Evolutionary conservation across 257 asterid species (phyloP).

Genomic region (Jaltomata sinuosa): DNA sequence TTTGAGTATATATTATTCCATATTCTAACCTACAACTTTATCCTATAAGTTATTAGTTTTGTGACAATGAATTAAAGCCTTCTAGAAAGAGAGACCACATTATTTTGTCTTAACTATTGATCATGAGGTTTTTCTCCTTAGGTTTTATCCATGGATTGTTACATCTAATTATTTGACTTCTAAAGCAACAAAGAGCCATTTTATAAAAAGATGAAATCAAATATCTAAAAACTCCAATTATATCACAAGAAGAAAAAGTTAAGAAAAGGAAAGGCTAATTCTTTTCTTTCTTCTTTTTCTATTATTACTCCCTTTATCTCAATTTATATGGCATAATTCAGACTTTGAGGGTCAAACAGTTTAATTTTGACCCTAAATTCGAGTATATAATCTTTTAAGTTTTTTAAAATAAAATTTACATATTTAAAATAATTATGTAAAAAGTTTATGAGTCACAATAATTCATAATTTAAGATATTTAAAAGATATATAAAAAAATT

Average conservation of each 20-base stretch:
- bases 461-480: no score
- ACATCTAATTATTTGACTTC: not conserved
- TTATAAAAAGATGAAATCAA: not conserved
- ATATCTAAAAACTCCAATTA: not conserved
- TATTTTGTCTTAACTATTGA: not conserved
- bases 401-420: no score
- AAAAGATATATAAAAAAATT: no score
- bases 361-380: no score
- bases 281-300: no score
- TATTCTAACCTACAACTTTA: not conserved
- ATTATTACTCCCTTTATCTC: no score
- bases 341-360: no score
- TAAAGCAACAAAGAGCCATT: not conserved
- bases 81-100: not conserved
- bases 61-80: not conserved
- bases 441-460: no score
- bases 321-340: no score
- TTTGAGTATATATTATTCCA: not conserved
- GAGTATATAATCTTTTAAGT: no score
- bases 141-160: not conserved
- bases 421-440: no score
- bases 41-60: not conserved
- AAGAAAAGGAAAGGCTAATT: not conserved
- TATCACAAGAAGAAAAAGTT: not conserved
- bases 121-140: not conserved